phyloP scores from a whole-genome alignment of 768 basidiomycete genomes.

The Mycena filopes region DNA sequence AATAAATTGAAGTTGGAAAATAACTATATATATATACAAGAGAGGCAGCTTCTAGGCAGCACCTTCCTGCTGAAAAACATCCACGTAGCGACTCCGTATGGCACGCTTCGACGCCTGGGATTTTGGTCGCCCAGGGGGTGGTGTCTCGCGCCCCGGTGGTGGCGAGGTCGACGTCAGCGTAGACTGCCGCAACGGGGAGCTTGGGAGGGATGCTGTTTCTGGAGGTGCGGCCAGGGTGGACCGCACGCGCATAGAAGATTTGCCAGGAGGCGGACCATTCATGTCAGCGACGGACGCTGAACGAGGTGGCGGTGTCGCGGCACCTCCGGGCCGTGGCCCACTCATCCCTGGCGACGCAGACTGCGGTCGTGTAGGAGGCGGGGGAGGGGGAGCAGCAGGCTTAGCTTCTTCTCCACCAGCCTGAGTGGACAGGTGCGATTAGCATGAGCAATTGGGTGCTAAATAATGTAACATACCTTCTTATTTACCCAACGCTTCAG shows the following conservation, averaged over 20 bases:
- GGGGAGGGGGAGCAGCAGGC: constrained; percentile 61
- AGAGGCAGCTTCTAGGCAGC: constrained; percentile 21
- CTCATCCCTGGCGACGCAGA: constrained; percentile 83
- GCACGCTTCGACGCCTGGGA: constrained; percentile 80
- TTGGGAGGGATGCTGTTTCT: constrained; percentile 54
- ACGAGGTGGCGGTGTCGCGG: constrained; percentile 49
- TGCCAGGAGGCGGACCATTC: constrained; percentile 60
- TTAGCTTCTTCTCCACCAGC: constrained; percentile 67
- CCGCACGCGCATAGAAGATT: constrained; percentile 65
- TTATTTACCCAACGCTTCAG: constrained; percentile 96
- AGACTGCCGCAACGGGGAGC: constrained; percentile 60
- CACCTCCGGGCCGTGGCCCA: constrained; percentile 32
- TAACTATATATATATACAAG: constrained; percentile 21
- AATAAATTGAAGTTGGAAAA: constrained; percentile 12
- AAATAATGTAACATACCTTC: constrained; percentile 62
- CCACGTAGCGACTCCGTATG: constrained; percentile 87
- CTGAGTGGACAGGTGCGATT: constrained; percentile 53
- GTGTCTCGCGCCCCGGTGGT: constrained; percentile 47
- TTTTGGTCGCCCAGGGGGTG: constrained; percentile 60
- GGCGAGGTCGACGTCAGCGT: constrained; percentile 51
- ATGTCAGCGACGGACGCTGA: constrained; percentile 75
- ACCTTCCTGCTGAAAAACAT: constrained; percentile 77
- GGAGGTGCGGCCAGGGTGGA: constrained; percentile 71
- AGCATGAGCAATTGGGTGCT: neutral
- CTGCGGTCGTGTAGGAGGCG: constrained; percentile 87